Evolutionary conservation across 164 flowering plant species (phyloP).

Genomic region (Vitis amurensis): DNA sequence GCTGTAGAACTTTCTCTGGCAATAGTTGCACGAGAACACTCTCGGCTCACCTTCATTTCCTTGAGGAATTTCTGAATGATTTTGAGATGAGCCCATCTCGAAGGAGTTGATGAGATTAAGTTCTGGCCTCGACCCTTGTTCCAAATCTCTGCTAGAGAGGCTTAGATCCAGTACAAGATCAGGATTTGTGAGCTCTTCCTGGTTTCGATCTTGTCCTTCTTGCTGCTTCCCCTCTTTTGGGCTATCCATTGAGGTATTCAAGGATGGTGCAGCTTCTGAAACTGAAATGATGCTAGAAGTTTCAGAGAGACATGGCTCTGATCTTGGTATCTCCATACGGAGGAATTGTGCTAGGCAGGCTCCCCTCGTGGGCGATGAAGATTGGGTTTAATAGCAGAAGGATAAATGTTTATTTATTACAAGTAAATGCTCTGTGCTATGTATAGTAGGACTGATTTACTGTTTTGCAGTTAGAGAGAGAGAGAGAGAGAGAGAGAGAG

Average conservation of each 20-base stretch:
- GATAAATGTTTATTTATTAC: constrained; percentile 4
- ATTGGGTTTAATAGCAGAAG: constrained; percentile 10
- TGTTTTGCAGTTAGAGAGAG: constrained; percentile 27
- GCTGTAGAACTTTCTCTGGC: constrained; percentile 57
- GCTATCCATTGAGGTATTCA: background rate
- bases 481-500: constrained; percentile 17
- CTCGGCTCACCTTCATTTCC: constrained; percentile 32
- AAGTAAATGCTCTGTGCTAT: background rate
- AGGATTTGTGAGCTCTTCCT: background rate
- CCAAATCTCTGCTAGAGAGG: constrained; percentile 21
- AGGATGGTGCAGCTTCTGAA: constrained; percentile 8
- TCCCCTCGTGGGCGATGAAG: background rate
- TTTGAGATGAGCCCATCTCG: constrained; percentile 2
- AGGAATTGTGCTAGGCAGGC: too few species aligned
- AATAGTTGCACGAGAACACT: constrained; percentile 58
- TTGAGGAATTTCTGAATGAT: constrained; percentile 6
- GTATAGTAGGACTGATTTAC: background rate
- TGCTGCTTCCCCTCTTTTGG: background rate
- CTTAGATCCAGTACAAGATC: constrained; percentile 33
- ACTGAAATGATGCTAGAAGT: constrained; percentile 22
- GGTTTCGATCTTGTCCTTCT: background rate
- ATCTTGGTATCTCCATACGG: constrained; percentile 20
- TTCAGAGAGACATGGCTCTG: constrained; percentile 20
- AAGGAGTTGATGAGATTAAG: constrained; percentile 33
- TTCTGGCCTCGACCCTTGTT: constrained; percentile 17